Evolutionary conservation across 2,329 filamentous ascomycete species (phyloP).

Genomic region (Verticillium alfalfae): DNA sequence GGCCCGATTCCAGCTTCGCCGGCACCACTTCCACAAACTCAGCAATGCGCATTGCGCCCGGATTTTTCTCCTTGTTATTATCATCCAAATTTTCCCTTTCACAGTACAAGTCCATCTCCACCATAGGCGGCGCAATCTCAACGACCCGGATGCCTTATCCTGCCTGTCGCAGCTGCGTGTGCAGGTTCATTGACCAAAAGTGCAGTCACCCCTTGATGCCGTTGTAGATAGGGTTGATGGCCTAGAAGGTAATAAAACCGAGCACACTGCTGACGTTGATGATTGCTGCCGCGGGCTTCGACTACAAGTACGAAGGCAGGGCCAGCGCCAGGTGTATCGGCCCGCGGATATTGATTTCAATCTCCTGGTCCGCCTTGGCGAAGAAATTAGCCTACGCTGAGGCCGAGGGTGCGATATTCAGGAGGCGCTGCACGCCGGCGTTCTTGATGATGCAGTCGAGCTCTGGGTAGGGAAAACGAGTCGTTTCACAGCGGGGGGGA

Average conservation of each 20-base stretch:
- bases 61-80: constrained; percentile 53
- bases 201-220: constrained; percentile 55
- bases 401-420: constrained; percentile 29
- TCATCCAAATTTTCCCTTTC: constrained; percentile 51
- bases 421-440: constrained; percentile 50
- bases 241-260: constrained; percentile 43
- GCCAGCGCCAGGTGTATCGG: constrained; percentile 49
- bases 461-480: constrained; percentile 36
- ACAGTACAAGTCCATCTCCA: constrained; percentile 49
- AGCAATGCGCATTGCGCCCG: constrained; percentile 35
- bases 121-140: constrained; percentile 50
- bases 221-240: constrained; percentile 55
- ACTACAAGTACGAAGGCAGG: constrained; percentile 43
- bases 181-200: constrained; percentile 45
- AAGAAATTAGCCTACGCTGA: constrained; percentile 35
- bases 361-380: constrained; percentile 47
- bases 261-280: constrained; percentile 51
- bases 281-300: constrained; percentile 18
- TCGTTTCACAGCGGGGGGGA: constrained; percentile 38
- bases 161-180: constrained; percentile 38
- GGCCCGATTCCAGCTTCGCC: constrained; percentile 36
- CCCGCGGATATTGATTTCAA: constrained; percentile 52
- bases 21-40: constrained; percentile 48
- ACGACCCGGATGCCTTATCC: constrained; percentile 39
- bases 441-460: constrained; percentile 57